phyloP scores from a whole-genome alignment of 2,329 filamentous ascomycete genomes.

The Seiridium unicorne region DNA sequence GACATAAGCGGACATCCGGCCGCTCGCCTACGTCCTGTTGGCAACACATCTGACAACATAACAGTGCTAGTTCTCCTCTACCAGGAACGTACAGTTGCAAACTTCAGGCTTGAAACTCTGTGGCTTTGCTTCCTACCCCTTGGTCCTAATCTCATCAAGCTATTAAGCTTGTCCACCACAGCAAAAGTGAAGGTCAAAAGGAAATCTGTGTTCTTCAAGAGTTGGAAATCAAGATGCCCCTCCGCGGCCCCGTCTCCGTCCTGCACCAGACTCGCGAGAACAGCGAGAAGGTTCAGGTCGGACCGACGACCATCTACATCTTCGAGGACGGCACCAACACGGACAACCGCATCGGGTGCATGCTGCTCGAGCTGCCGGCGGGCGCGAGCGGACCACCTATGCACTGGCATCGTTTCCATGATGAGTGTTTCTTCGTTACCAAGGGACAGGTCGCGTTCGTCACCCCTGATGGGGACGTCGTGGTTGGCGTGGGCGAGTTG shows the following conservation, averaged over 20 bases:
- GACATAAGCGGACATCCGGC: neutral
- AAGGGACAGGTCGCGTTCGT: conserved; percentile 31
- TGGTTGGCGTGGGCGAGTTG: conserved; percentile 27
- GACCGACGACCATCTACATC: conserved; percentile 31
- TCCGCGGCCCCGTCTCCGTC: conserved; percentile 28
- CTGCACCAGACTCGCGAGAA: conserved; percentile 26
- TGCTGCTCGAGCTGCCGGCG: conserved; percentile 28
- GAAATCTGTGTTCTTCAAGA: too few relatives aligned
- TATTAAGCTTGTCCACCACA: too few relatives aligned
- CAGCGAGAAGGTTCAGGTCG: conserved; percentile 28
- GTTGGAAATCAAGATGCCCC: conserved; percentile 21
- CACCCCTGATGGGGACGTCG: conserved; percentile 29
- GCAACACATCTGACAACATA: too few relatives aligned
- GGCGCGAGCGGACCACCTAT: conserved; percentile 31
- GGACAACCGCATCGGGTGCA: conserved; percentile 30
- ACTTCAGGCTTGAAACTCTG: too few relatives aligned
- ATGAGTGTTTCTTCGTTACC: conserved; percentile 33
- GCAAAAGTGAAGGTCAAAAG: too few relatives aligned
- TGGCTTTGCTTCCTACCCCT: too few relatives aligned
- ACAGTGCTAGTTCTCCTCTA: too few relatives aligned
- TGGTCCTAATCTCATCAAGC: too few relatives aligned
- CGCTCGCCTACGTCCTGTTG: neutral
- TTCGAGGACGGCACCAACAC: conserved; percentile 33
- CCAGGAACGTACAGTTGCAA: too few relatives aligned
- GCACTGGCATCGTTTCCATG: conserved; percentile 37